phyloP scores from a whole-genome alignment of 2,329 filamentous ascomycete genomes.

The Fusarium udum region DNA sequence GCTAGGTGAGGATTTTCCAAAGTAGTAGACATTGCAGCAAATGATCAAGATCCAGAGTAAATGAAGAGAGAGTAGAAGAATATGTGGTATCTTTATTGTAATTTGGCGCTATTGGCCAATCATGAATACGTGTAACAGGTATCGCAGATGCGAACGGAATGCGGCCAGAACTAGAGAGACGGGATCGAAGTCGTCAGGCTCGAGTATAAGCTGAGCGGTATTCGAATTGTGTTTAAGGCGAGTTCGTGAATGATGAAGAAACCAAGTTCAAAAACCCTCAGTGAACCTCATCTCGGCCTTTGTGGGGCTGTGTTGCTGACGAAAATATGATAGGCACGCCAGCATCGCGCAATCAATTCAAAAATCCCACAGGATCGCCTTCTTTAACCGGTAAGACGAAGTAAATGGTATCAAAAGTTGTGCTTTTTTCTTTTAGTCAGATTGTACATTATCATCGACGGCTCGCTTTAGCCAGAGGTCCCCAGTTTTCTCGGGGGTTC shows the following conservation, averaged over 20 bases:
- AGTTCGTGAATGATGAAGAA: slow-evolving; percentile 13
- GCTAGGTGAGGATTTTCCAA: not conserved
- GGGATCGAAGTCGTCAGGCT: not conserved
- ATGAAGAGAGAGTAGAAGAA: not conserved
- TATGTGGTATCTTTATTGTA: slow-evolving; percentile 25
- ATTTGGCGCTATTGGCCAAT: slow-evolving; percentile 22
- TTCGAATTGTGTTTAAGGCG: not conserved
- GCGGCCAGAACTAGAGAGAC: not conserved
- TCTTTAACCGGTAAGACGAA: slow-evolving; percentile 7
- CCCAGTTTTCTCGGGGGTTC: slow-evolving; percentile 94
- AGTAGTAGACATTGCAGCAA: slow-evolving; percentile 16
- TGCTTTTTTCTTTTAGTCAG: not conserved
- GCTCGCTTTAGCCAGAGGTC: slow-evolving; percentile 74
- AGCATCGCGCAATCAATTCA: slow-evolving; percentile 11
- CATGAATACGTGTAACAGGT: not conserved
- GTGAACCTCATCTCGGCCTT: slow-evolving; percentile 18
- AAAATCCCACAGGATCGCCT: slow-evolving; percentile 10
- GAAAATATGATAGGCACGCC: slow-evolving; percentile 15
- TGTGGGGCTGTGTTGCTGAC: slow-evolving; percentile 36
- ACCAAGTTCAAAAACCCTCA: slow-evolving; percentile 18
- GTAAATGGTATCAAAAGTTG: not conserved
- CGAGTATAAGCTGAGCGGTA: not conserved
- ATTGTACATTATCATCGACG: slow-evolving; percentile 48
- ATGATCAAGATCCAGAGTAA: not conserved
- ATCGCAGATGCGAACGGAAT: not conserved